Base-by-base conservation (phyloP, 208 protist genomes). In the Leishmania major region DNA sequence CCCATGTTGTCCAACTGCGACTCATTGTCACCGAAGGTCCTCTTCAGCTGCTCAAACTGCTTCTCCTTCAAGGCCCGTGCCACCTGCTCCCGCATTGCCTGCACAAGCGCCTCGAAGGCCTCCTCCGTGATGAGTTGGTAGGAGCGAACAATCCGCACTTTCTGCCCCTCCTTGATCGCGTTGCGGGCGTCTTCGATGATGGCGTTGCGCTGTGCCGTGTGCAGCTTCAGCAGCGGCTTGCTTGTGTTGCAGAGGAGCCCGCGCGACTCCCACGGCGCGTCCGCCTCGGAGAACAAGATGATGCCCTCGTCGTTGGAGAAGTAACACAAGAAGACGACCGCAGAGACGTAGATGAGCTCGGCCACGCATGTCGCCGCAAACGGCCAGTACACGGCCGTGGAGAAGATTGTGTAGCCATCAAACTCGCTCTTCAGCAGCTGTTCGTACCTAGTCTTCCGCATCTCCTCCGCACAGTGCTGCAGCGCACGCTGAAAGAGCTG, bases 41-140 rank as follows among this genome's bases (percentile, higher is more conserved):
- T 84, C 47, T 87, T 84, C 49, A 97, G 77, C 78, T 91, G 90
- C 84, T 95, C 85, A 79, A 95, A 97, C 85, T 94, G 90, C 84
- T 93, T 77, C 82, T 96, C 88, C 86, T 91, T 92, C 51, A 92
- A 57, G 5, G 79, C 79, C 60, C 77, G 75, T 31, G 84, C 85
- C 25, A 96, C 92, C 49, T 90, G 91, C 53, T 93, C 86, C 40
- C 88, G 85, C 94, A 97, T 96, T 69, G 91, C 91, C 84, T 93
- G 79, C 85, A 95, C 91, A 43, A 96, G 87, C 28, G 78, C 85
- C 57, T 89, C 71, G 83, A 95, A 97, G 87, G 95, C 92, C 37
- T 90, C 87, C 86, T 97, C 93, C 25, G 91, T 95, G 88, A 96
- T 94, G 67, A 97, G 93, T 49, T 95, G 89, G 78, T 97, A 97